Evolutionary conservation across 495 filamentous ascomycete species (phyloP).

Genomic region (Aspergillus haitiensis): DNA sequence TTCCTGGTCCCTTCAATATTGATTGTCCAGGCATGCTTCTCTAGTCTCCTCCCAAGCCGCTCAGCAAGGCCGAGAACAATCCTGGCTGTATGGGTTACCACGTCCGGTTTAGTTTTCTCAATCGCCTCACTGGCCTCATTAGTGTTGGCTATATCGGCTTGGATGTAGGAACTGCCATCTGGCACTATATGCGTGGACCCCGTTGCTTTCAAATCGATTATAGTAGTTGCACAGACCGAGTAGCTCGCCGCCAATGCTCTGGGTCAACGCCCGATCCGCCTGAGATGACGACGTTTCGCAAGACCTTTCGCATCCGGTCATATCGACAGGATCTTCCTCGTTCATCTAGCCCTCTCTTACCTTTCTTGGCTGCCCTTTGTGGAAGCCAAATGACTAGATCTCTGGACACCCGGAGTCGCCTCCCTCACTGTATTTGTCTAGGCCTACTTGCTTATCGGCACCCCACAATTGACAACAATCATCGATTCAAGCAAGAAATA

Average conservation of each 20-base stretch:
- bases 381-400: no score
- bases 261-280: conserved; percentile 55
- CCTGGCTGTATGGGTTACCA: conserved; percentile 50
- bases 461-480: no score
- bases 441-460: no score
- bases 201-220: conserved; percentile 45
- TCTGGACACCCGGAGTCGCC: no score
- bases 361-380: no score
- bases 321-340: conserved; percentile 5
- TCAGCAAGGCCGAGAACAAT: conserved; percentile 44
- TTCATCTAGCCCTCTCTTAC: no score
- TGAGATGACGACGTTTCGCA: conserved; percentile 50
- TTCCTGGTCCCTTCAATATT: conserved; percentile 62
- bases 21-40: conserved; percentile 42
- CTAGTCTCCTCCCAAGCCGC: conserved; percentile 41
- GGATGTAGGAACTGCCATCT: conserved; percentile 31
- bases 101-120: conserved; percentile 34
- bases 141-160: conserved; percentile 41
- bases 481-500: no score
- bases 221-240: conserved; percentile 43
- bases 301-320: conserved; percentile 17
- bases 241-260: conserved; percentile 44
- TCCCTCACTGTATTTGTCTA: no score
- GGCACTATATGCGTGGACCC: conserved; percentile 33
- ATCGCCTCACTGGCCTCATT: conserved; percentile 33